These are phyloP conservation scores for Apiotrichum montevideense DNA, from an alignment of 1,284 basidiomycete species.

Conservation along the genomic window DNA sequence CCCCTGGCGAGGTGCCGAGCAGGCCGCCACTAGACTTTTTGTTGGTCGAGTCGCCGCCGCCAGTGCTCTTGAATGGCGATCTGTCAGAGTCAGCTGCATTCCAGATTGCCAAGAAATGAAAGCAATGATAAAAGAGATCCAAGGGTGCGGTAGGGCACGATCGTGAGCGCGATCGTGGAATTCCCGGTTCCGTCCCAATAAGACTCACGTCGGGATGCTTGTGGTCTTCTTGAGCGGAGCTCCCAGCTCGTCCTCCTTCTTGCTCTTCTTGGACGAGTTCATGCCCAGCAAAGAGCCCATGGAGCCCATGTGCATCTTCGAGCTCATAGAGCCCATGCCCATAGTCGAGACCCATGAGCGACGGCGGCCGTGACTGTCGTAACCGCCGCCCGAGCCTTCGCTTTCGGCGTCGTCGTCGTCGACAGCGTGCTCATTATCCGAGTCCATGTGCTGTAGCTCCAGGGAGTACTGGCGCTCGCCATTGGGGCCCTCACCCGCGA, in stretches of 20 bases:
- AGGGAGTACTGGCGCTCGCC: slow-evolving; percentile 15
- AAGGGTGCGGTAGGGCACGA: neutral
- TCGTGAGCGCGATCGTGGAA: too few species aligned
- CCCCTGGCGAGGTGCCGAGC: neutral
- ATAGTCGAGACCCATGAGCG: slow-evolving; percentile 18
- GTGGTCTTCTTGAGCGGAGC: slow-evolving; percentile 43
- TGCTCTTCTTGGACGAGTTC: slow-evolving; percentile 31
- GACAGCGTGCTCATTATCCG: slow-evolving; percentile 28
- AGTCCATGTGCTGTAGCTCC: slow-evolving; percentile 10
- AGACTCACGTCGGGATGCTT: slow-evolving; percentile 33
- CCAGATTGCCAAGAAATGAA: neutral
- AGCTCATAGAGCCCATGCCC: slow-evolving; percentile 10
- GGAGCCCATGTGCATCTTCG: slow-evolving; percentile 14
- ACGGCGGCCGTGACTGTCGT: slow-evolving; percentile 16
- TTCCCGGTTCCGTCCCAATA: too few species aligned
- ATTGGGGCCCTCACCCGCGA: slow-evolving; percentile 11
- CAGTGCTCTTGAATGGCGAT: neutral
- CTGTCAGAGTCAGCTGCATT: neutral
- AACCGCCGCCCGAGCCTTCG: slow-evolving; percentile 26
- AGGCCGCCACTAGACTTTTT: neutral
- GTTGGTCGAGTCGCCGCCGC: neutral
- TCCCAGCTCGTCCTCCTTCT: slow-evolving; percentile 24
- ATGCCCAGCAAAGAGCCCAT: slow-evolving; percentile 34
- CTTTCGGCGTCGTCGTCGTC: slow-evolving; percentile 21
- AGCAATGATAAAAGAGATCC: neutral